phyloP scores from a whole-genome alignment of 768 basidiomycete genomes.

The Mycena alexandri region DNA sequence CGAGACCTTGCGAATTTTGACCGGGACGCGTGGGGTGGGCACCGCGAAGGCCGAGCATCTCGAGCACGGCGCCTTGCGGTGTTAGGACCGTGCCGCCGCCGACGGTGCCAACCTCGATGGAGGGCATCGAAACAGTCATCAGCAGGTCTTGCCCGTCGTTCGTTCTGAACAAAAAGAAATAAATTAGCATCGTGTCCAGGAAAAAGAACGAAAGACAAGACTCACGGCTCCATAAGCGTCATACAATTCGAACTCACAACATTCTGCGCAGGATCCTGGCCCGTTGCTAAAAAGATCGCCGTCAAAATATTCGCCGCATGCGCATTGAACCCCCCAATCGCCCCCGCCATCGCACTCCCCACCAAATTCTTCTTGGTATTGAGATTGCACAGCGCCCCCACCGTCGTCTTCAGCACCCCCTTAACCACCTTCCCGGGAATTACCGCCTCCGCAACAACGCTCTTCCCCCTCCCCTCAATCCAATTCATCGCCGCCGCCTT shows the following conservation, averaged over 20 bases:
- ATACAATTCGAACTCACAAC: constrained; percentile 99
- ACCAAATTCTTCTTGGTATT: constrained; percentile 98
- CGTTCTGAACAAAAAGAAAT: constrained; percentile 59
- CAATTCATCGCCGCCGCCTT: constrained; percentile 99
- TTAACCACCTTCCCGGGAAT: constrained; percentile 91
- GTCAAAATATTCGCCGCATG: constrained; percentile 98
- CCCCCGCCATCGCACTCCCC: constrained; percentile 98
- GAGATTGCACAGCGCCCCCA: constrained; percentile 88
- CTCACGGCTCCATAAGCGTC: constrained; percentile 98
- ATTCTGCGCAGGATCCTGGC: constrained; percentile 99
- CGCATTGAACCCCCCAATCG: constrained; percentile 98
- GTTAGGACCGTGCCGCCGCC: constrained; percentile 95
- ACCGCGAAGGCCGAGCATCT: constrained; percentile 94
- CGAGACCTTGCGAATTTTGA: constrained; percentile 89
- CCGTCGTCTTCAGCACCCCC: constrained; percentile 95
- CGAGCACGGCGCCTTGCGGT: constrained; percentile 91
- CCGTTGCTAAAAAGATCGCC: constrained; percentile 94
- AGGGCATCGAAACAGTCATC: constrained; percentile 98
- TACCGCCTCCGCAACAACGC: constrained; percentile 95
- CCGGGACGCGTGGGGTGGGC: constrained; percentile 91
- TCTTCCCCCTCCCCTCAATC: constrained; percentile 99
- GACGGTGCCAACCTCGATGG: constrained; percentile 97
- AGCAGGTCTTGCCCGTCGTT: constrained; percentile 93
- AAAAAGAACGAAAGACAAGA: constrained; percentile 43
- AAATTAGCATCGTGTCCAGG: not conserved